A percentile compares a stretch with the other conserved stretches of the same genome.
Conservation (phyloP, 768 basidiomycete genomes). For the Mycena sanguinolenta region DNA sequence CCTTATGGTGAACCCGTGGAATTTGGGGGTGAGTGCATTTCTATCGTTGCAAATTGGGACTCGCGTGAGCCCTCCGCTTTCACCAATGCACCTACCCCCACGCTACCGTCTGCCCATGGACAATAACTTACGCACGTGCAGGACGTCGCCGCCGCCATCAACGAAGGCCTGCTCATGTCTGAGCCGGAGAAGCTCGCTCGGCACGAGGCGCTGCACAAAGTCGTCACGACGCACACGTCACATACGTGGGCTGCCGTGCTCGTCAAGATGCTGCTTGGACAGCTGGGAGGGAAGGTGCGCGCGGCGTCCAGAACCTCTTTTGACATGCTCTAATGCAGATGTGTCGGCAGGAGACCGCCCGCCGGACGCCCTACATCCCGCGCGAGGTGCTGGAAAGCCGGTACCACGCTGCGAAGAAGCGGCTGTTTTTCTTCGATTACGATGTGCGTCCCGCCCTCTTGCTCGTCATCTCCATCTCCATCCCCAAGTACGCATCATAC, state of each 20-base stretch:
- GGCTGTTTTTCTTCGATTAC: conserved; percentile 96
- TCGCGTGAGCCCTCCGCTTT: no score
- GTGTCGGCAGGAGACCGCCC: conserved; percentile 68
- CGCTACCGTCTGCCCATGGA: no score
- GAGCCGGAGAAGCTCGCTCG: conserved; percentile 78
- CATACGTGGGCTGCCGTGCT: conserved; percentile 94
- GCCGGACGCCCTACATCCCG: conserved; percentile 89
- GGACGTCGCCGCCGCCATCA: conserved; percentile 92
- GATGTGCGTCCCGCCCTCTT: conserved; percentile 69
- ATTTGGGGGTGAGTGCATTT: conserved; percentile 84
- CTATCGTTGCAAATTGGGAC: no score
- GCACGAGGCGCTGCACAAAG: conserved; percentile 83
- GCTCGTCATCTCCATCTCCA: conserved; percentile 10
- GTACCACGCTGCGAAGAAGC: conserved; percentile 81
- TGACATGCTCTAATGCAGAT: no score
- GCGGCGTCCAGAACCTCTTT: no score
- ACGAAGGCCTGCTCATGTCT: conserved; percentile 88
- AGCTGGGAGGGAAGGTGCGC: conserved; percentile 73
- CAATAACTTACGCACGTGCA: conserved; percentile 42
- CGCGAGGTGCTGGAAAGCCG: conserved; percentile 65
- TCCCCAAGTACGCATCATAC: no score
- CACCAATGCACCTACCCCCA: no score
- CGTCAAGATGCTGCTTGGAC: conserved; percentile 88
- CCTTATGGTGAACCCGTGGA: conserved; percentile 95
- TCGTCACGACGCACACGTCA: conserved; percentile 93